phyloP scores from a whole-genome alignment of 2,329 filamentous ascomycete genomes.

The Hymenoscyphus fraxineus region DNA sequence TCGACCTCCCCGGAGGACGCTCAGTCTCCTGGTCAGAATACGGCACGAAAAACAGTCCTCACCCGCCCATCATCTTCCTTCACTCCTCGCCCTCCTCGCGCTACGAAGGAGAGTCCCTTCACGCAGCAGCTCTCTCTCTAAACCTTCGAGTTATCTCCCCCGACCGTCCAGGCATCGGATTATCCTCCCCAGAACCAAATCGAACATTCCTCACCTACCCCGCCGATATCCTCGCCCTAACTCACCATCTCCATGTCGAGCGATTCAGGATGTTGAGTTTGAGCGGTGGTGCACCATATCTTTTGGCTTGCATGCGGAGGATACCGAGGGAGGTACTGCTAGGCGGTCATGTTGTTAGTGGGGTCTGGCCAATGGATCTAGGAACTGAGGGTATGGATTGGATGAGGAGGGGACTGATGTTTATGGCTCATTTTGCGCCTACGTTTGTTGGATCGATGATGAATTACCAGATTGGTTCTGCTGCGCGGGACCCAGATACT shows the following conservation, averaged over 20 bases:
- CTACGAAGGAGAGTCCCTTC: conserved; percentile 35
- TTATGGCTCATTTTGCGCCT: conserved; percentile 8
- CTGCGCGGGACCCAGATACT: conserved; percentile 14
- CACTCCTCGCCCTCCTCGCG: conserved; percentile 43
- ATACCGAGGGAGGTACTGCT: conserved; percentile 27
- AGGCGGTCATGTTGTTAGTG: conserved; percentile 10
- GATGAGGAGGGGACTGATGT: conserved; percentile 4
- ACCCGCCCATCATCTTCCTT: conserved; percentile 36
- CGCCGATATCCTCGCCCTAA: conserved; percentile 40
- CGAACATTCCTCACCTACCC: conserved; percentile 37
- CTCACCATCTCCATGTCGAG: conserved; percentile 39
- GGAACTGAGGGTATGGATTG: conserved; percentile 16
- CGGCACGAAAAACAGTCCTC: conserved; percentile 25
- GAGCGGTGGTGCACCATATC: conserved; percentile 45
- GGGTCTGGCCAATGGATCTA: conserved; percentile 12
- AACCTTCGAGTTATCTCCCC: conserved; percentile 39
- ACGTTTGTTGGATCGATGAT: conserved; percentile 10
- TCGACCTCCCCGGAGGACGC: background rate
- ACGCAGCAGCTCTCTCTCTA: conserved; percentile 28
- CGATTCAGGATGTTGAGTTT: conserved; percentile 42
- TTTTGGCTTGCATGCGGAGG: conserved; percentile 42
- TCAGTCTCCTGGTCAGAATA: conserved; percentile 39
- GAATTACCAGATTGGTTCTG: conserved; percentile 12
- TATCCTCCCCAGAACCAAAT: conserved; percentile 36
- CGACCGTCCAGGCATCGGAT: conserved; percentile 42